Conservation (phyloP, 257 asterid genomes). For the Solanum tacnaense region DNA sequence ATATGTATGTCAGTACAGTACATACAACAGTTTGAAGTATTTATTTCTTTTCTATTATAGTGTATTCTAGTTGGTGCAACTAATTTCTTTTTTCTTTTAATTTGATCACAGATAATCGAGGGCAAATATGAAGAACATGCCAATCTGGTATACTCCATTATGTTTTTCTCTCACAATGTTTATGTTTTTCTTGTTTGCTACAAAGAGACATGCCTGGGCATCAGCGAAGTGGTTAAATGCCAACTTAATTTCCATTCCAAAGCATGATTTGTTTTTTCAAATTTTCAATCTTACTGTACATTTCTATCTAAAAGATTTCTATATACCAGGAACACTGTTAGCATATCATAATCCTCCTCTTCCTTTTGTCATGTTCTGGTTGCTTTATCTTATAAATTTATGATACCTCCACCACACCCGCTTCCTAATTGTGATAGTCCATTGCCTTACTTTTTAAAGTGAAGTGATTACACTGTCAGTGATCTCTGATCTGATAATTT, state of each 20-base stretch:
- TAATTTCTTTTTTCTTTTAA: background rate
- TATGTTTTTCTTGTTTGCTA: background rate
- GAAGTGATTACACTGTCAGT: background rate
- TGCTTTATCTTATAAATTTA: background rate
- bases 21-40: background rate
- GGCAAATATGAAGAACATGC: slow-evolving; percentile 50
- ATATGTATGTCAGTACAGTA: background rate
- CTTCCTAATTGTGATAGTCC: background rate
- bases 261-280: background rate
- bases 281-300: background rate
- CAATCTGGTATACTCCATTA: slow-evolving; percentile 38
- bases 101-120: slow-evolving; percentile 69
- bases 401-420: background rate
- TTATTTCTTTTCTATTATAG: background rate
- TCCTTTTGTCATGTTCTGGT: background rate
- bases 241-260: background rate
- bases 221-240: background rate
- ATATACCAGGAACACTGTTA: background rate
- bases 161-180: background rate
- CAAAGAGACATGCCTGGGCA: background rate
- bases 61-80: background rate
- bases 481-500: background rate
- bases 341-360: background rate
- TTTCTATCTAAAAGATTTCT: background rate
- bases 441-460: background rate